Percentiles rank a stretch among this genome's conserved stretches.
These are phyloP conservation scores for Apiospora rasikravindrae DNA, from an alignment of 2,329 filamentous ascomycete genomes.

Conservation along the genomic window DNA sequence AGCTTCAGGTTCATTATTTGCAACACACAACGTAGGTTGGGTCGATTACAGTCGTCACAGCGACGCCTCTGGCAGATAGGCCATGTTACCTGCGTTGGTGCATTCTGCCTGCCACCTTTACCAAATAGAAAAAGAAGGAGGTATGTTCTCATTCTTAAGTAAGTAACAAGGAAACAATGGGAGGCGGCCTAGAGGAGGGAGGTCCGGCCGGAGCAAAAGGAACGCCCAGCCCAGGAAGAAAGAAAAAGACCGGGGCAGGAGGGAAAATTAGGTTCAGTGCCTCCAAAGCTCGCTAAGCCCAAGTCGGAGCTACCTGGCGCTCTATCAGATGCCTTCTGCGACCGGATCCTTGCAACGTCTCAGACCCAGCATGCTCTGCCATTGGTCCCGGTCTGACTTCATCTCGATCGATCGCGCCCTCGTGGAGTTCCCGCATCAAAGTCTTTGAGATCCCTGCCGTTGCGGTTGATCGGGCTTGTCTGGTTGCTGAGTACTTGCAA, in stretches of 20 bases:
- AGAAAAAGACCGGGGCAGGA: not conserved
- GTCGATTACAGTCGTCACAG: not conserved
- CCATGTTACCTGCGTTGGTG: not conserved
- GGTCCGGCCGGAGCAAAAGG: slow-evolving; percentile 8
- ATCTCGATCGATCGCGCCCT: slow-evolving; percentile 36
- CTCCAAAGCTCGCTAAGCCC: not conserved
- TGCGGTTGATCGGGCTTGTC: slow-evolving; percentile 24
- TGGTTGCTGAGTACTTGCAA: slow-evolving; percentile 24
- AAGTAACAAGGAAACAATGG: not conserved
- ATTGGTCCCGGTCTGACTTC: slow-evolving; percentile 27
- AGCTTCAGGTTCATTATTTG: not conserved
- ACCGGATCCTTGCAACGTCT: slow-evolving; percentile 26
- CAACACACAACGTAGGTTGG: no score
- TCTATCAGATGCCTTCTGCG: slow-evolving; percentile 28
- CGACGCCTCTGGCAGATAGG: not conserved
- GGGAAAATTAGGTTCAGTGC: slow-evolving; percentile 3
- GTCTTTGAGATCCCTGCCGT: slow-evolving; percentile 30
- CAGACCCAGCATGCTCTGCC: slow-evolving; percentile 16
- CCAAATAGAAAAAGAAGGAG: not conserved
- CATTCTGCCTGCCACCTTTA: not conserved
- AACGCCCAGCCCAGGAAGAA: not conserved
- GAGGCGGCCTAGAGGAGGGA: not conserved
- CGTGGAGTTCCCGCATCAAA: slow-evolving; percentile 33
- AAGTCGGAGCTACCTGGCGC: slow-evolving; percentile 25
- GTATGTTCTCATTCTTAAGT: not conserved